Base-by-base conservation (phyloP, 495 filamentous ascomycete species). In the Lasiosphaeriaceae sp. region DNA sequence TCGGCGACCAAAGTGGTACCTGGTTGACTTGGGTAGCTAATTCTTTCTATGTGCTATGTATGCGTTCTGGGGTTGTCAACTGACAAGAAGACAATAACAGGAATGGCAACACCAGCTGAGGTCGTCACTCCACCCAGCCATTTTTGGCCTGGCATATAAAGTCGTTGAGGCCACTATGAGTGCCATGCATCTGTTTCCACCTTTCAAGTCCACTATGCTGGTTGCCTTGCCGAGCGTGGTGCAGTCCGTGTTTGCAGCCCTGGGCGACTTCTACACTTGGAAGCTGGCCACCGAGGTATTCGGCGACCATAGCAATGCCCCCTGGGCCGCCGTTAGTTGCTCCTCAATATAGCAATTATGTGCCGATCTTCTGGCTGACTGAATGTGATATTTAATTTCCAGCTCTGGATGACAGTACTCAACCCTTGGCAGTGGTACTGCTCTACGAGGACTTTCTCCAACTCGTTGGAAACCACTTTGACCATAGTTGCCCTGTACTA, bases 351-450 rank as follows among this genome's bases (percentile, higher is more conserved):
- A 14, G 8, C 39, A 11, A 11, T 4, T 43, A 5, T 17, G 12
- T 11, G 8, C 14, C 45, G 44, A 2, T 21, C 19, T 11, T 54
- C 37, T 1, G 19, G n/a, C 21, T 53, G 39, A 41, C 26, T 31
- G 20, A 17, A 9, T 37, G 22, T n/a, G 16, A 22, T 34, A 2
- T 5, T 26, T 9, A 44, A 4, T n/a, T 6, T 43, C 14, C 12
- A 87, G 81, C 73, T 90, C 20, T 78, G 83, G 23, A 80, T 95
- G 70, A 87, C 88, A 2, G 71, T 92, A 29, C 72, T 88, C 59
- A 97, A 85, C 66, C 91, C 94, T 17, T 99, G 95, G 90, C 91
- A 97, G 68, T 99, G 88, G 88, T 97, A 95, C 70, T 95, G 88
- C 69, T 92, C 92, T 0, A 95, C 90, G 2, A 82, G 94, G 54